These are phyloP conservation scores for Asclepias syriaca DNA, from an alignment of 257 asterid species.

Conservation along the genomic window DNA sequence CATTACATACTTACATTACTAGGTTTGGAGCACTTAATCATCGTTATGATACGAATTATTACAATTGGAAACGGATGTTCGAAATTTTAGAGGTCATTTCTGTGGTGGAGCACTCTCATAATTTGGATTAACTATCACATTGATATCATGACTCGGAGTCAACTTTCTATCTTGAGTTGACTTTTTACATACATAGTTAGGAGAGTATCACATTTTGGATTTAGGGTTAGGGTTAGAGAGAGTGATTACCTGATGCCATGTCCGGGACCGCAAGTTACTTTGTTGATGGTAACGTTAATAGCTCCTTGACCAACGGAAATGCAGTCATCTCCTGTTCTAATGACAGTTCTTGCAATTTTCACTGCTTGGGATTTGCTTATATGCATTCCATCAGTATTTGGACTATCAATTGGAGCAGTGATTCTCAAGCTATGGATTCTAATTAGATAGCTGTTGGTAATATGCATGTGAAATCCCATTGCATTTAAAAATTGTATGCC, in stretches of 20 bases:
- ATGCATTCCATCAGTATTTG: slow-evolving; percentile 65
- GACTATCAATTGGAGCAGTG: slow-evolving; percentile 39
- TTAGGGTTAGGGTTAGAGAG: no score
- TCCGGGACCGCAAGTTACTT: slow-evolving; percentile 60
- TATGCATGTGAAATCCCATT: slow-evolving; percentile 75
- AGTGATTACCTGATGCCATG: slow-evolving; percentile 55
- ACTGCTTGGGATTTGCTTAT: slow-evolving; percentile 42
- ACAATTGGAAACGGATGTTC: no score
- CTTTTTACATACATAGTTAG: no score
- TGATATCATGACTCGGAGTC: no score
- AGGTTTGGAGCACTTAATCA: no score
- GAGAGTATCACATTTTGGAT: no score
- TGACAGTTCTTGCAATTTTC: slow-evolving; percentile 31
- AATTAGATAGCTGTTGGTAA: slow-evolving; percentile 35
- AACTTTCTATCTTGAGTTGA: no score
- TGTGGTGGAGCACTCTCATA: no score
- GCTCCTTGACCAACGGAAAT: slow-evolving; percentile 59
- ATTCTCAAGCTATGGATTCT: slow-evolving; percentile 31
- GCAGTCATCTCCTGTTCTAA: slow-evolving; percentile 61
- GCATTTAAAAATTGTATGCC: slow-evolving; percentile 37
- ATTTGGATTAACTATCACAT: no score
- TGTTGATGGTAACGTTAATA: slow-evolving; percentile 39
- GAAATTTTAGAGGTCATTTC: no score
- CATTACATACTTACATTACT: no score
- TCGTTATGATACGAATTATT: no score